Evolutionary conservation across 2,329 filamentous ascomycete species (phyloP), one percentile per base, ranked within the genome.

Genomic region (Paraphoma sp.): DNA sequence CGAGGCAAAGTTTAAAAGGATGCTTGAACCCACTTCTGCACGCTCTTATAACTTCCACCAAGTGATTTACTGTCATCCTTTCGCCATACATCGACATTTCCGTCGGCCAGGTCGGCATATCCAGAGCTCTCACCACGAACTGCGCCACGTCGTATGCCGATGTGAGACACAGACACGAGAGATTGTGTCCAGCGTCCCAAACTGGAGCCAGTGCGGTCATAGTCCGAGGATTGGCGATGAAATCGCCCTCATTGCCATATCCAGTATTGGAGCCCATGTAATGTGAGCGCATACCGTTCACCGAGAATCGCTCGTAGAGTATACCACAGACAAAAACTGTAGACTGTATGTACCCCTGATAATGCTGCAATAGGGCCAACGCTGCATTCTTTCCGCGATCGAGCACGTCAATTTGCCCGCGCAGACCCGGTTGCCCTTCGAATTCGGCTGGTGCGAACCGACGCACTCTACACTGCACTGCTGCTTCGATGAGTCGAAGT

Each of bases 361-460:
- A 87, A 47, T 86, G 80, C 46, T 82, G 80, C 4, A 91, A 76
- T 14, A 84, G 79, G 1, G 80, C 78, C 6, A 88, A 78, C 1
- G 87, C 87, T n/a, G 81, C 79, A 10, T 79, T 78, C 18, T 84
- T 85, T 17, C 83, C 84, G 45, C 85, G 84, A 70, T 91, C 87
- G 23, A 91, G 77, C 2, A 86, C 82, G 54, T 89, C 87, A 53
- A 81, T 77, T 5, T 78, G 67, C 1, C 84, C 82, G 47, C 89
- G 81, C 44, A 84, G 80, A 16, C 76, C 75, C 14, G 89, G 80
- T 31, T 80, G 80, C 1, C 90, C 90, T 76, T 92, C 89, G 64
- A 92, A 93, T 65, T 92, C 90, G 6, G 89, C 89, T 1, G 90
- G 89, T 3, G 91, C 87, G 68, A 93, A 93, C 36, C 86, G 83